Conservation (phyloP, 441 rosid species). For the Brassica hybrid region DNA sequence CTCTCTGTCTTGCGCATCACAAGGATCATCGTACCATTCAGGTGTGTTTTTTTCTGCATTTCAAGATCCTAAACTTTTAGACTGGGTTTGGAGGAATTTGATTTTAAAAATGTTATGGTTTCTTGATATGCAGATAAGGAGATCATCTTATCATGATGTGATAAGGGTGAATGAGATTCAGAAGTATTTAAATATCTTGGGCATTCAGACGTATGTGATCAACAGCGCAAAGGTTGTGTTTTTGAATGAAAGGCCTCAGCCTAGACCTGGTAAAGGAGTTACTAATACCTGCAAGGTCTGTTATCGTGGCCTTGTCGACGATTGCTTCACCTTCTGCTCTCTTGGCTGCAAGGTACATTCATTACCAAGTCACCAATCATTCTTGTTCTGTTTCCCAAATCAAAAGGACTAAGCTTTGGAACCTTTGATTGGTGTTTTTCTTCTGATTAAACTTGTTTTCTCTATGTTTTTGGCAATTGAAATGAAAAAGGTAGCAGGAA, state of each 20-base stretch:
- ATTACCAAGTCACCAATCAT: background rate
- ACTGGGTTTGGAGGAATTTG: background rate
- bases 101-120: background rate
- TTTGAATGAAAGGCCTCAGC: conserved; percentile 90
- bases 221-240: conserved; percentile 94
- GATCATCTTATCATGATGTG: conserved; percentile 95
- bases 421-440: background rate
- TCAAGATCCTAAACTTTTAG: background rate
- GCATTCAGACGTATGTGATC: conserved; percentile 85
- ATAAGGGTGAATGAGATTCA: conserved; percentile 85
- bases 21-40: conserved; percentile 76
- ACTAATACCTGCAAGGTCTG: conserved; percentile 87
- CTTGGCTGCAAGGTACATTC: conserved; percentile 89
- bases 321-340: conserved; percentile 86
- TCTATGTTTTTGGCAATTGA: background rate
- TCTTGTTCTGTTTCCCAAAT: conserved; percentile 15
- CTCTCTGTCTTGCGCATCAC: conserved; percentile 70
- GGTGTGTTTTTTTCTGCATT: conserved; percentile 45
- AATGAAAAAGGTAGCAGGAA: conserved; percentile 62
- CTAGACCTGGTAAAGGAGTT: conserved; percentile 86
- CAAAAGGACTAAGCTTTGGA: background rate
- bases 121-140: conserved; percentile 64
- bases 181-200: conserved; percentile 72
- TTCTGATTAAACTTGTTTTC: background rate
- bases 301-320: conserved; percentile 80